Percentiles rank a stretch among this genome's conserved stretches.
Conservation (phyloP, 805 yeast genomes). For the Suhomyces tanzawaensis region DNA sequence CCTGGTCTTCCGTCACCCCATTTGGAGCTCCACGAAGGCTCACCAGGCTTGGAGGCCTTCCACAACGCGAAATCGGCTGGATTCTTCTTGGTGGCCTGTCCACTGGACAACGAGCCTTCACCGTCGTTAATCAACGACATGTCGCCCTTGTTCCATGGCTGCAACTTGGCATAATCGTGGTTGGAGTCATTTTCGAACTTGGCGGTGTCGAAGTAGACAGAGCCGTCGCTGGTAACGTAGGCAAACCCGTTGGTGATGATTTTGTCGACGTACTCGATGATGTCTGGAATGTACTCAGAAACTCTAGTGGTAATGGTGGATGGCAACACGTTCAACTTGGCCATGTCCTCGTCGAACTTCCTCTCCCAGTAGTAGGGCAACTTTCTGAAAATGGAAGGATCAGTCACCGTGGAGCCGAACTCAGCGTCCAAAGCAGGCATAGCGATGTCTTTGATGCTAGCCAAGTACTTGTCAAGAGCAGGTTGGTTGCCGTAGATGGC, state of each 20-base stretch:
- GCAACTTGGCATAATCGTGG: constrained; percentile 91
- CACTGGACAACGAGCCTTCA: constrained; percentile 75
- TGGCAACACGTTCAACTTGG: constrained; percentile 74
- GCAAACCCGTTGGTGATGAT: constrained; percentile 83
- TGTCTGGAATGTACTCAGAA: constrained; percentile 93
- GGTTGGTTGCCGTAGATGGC: constrained; percentile 37
- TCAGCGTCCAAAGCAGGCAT: constrained; percentile 70
- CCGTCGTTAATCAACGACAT: constrained; percentile 86
- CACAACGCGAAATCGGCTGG: constrained; percentile 92
- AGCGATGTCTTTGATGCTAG: constrained; percentile 66
- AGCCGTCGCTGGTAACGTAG: constrained; percentile 79
- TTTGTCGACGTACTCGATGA: constrained; percentile 69
- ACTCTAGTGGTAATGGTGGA: constrained; percentile 90
- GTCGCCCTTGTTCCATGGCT: constrained; percentile 97
- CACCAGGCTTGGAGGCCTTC: constrained; percentile 97
- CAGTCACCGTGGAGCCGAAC: constrained; percentile 73
- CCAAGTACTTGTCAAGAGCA: constrained; percentile 40
- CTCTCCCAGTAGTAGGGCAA: constrained; percentile 89
- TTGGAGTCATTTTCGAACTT: constrained; percentile 67
- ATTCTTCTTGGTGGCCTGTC: constrained; percentile 61
- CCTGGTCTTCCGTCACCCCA: constrained; percentile 99
- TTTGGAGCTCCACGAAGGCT: constrained; percentile 91
- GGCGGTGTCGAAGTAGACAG: constrained; percentile 92
- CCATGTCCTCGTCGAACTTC: constrained; percentile 84
- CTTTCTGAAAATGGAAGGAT: constrained; percentile 77